phyloP scores from a whole-genome alignment of 2,329 filamentous ascomycete genomes.

The Cadophora luteo-olivacea region DNA sequence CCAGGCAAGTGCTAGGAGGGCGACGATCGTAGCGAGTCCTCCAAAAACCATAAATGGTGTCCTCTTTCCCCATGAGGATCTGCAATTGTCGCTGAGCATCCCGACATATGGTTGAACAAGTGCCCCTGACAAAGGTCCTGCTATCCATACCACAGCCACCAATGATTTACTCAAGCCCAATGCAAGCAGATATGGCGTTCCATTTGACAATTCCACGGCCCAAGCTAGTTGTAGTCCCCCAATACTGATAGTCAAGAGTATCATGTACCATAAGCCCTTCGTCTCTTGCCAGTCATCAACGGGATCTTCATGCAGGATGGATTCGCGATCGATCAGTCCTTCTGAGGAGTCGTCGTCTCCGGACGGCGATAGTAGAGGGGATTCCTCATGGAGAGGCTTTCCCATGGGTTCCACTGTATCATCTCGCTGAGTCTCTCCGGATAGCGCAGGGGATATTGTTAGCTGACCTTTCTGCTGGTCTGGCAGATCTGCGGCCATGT shows the following conservation, averaged over 20 bases:
- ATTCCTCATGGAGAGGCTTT: conserved; percentile 52
- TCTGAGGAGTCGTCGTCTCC: conserved; percentile 47
- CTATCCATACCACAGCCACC: conserved; percentile 85
- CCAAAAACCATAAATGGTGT: conserved; percentile 83
- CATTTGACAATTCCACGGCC: conserved; percentile 94
- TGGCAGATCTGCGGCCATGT: conserved; percentile 15
- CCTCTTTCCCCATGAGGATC: conserved; percentile 75
- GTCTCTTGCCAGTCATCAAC: conserved; percentile 63
- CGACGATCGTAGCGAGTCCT: conserved; percentile 68
- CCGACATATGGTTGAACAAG: conserved; percentile 85
- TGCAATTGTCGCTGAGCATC: conserved; percentile 80
- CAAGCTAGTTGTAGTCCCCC: conserved; percentile 92
- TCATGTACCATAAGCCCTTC: conserved; percentile 85
- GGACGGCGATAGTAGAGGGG: conserved; percentile 55
- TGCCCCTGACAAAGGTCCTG: conserved; percentile 78
- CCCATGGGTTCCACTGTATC: conserved; percentile 30
- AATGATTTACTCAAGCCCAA: conserved; percentile 83
- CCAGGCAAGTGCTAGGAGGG: conserved; percentile 76
- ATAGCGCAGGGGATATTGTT: conserved; percentile 15
- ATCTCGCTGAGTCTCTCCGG: conserved; percentile 32
- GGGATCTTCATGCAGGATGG: conserved; percentile 49
- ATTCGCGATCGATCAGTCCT: conserved; percentile 44
- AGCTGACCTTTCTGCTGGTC: conserved; percentile 17
- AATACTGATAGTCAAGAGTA: conserved; percentile 84
- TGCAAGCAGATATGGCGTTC: conserved; percentile 82